Percentiles rank a stretch among this genome's conserved stretches.
These are phyloP conservation scores for Streptanthus diversifolius DNA, from an alignment of 345 rosid species.

Conservation along the genomic window DNA sequence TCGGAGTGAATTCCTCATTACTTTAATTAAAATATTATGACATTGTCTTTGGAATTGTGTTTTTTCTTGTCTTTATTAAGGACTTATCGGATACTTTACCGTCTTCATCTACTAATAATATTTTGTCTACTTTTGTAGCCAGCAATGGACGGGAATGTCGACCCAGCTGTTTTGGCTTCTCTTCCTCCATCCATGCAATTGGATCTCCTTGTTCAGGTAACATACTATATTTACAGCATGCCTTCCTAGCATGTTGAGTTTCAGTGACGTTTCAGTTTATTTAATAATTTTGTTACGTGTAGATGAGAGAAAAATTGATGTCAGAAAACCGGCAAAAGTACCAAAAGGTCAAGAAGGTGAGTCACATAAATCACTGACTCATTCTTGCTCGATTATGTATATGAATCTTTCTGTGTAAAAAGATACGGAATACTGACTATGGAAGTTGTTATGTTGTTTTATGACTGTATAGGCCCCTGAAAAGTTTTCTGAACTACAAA, in stretches of 20 bases:
- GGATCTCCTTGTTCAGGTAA: constrained; percentile 86
- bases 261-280: constrained; percentile 1
- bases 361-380: constrained; percentile 5
- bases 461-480: constrained; percentile 64
- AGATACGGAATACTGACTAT: constrained; percentile 3
- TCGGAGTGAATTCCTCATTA: neutral
- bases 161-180: constrained; percentile 81
- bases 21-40: neutral
- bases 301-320: constrained; percentile 97
- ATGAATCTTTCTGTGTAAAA: neutral
- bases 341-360: constrained; percentile 94
- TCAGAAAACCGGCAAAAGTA: constrained; percentile 94
- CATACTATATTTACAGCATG: constrained; percentile 25
- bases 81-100: neutral
- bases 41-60: neutral
- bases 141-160: constrained; percentile 57
- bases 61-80: neutral
- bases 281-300: constrained; percentile 22
- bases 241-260: constrained; percentile 14
- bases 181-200: constrained; percentile 92
- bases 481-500: constrained; percentile 88
- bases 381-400: constrained; percentile 10
- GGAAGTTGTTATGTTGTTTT: constrained; percentile 10
- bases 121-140: constrained; percentile 38
- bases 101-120: constrained; percentile 13